Evolutionary conservation across 1,139 yeast genomes (phyloP).

Genomic region (Taphrina populina): DNA sequence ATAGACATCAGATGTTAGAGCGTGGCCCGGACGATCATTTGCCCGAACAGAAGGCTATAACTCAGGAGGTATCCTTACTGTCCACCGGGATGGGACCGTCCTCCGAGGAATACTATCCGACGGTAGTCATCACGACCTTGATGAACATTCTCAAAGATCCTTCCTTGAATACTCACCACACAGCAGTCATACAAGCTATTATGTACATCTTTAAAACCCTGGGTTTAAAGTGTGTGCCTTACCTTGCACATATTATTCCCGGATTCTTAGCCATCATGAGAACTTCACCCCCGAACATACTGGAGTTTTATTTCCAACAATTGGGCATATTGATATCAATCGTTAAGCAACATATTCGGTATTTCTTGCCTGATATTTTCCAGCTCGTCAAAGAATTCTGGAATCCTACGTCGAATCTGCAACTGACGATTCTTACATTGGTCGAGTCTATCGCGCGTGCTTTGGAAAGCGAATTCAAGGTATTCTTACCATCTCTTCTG

Average conservation of each 20-base stretch:
- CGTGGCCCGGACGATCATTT: slow-evolving; percentile 59
- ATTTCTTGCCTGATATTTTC: slow-evolving; percentile 75
- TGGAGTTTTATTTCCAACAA: slow-evolving; percentile 88
- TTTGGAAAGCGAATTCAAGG: slow-evolving; percentile 86
- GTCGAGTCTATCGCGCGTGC: slow-evolving; percentile 84
- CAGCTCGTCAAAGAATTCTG: slow-evolving; percentile 74
- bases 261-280: slow-evolving; percentile 85
- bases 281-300: slow-evolving; percentile 74
- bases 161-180: slow-evolving; percentile 81
- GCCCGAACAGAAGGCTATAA: slow-evolving; percentile 62
- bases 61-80: slow-evolving; percentile 81
- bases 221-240: slow-evolving; percentile 84
- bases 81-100: slow-evolving; percentile 96
- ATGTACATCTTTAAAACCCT: slow-evolving; percentile 85
- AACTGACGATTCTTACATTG: slow-evolving; percentile 73
- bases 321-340: slow-evolving; percentile 73
- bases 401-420: slow-evolving; percentile 55
- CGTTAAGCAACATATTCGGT: slow-evolving; percentile 86
- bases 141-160: slow-evolving; percentile 82
- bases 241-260: slow-evolving; percentile 81
- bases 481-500: slow-evolving; percentile 73
- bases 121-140: slow-evolving; percentile 84
- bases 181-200: slow-evolving; percentile 86
- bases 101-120: slow-evolving; percentile 89
- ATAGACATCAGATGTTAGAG: slow-evolving; percentile 88